Base-by-base conservation (phyloP, 2,329 filamentous ascomycete genomes). In the Aureobasidium sp. region DNA sequence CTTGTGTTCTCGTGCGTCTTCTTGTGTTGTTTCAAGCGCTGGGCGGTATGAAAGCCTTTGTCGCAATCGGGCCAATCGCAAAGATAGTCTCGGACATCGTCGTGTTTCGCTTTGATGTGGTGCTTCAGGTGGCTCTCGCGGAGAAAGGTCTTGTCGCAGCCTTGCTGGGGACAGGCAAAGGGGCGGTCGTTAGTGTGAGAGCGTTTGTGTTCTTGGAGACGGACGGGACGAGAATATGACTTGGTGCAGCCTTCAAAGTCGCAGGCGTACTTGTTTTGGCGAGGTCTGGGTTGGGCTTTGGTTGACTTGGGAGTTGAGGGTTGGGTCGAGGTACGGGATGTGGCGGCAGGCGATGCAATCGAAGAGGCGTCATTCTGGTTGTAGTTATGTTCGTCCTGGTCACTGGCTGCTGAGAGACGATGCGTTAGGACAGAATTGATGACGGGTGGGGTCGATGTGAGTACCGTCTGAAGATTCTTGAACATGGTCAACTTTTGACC, bases 161-260 rank as follows among this genome's bases (percentile, higher is more conserved):
- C 86, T 6, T 81, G 76, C 64, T 87, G 82, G 2, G 80, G 77
- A 70, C 93, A 97, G 41, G 81, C 79, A 73, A 89, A 95, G 0
- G 91, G 86, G 1, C 92, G 85, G 67, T 93, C 89, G 67, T 93
- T 91, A 58, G 85, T 93, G 73, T 97, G 93, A 1, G 89, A 91
- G 65, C 91, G 83, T 30, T 93, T 76, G 70, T 97, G 93, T 63
- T 90, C 86, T 63, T 87, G 81, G 4, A 97, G 81, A 32, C 90
- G 85, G 37, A 88, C 88, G 0, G 91, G 91, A 3, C 93, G 86
- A 73, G 96, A 96, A 79, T 94, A 97, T 7, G 87, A 86, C 76
- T 95, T 95, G 62, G 78, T 76, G 71, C 93, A 97, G 65, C 81
- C 83, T 11, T 86, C 82, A 72, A 85, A 87, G 0, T 87, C 85